phyloP scores from a whole-genome alignment of 371 early-diverging fungal species.

The Mortierella sp. region DNA sequence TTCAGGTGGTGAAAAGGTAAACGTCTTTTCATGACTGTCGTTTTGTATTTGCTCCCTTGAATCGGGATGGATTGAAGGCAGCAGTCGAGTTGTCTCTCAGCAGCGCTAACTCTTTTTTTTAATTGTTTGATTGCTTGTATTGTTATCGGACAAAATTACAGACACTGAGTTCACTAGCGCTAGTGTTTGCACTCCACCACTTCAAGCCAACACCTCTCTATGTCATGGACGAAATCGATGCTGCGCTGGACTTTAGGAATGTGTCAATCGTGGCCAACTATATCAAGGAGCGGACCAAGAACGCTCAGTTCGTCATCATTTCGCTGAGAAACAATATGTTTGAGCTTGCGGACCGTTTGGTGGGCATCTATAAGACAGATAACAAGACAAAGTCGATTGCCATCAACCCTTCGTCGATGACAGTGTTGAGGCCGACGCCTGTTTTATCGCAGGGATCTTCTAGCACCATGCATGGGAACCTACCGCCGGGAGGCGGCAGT shows the following conservation, averaged over 20 bases:
- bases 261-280: constrained; percentile 99
- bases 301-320: constrained; percentile 99
- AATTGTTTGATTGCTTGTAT: background rate
- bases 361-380: constrained; percentile 99
- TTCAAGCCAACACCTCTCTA: constrained; percentile 99
- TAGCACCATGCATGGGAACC: too few relatives aligned
- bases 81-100: too few relatives aligned
- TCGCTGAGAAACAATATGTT: constrained; percentile 99
- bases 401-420: constrained; percentile 50
- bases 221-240: constrained; percentile 99
- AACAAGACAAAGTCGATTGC: constrained; percentile 64
- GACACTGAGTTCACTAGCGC: constrained; percentile 97
- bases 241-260: constrained; percentile 99
- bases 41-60: background rate
- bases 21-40: background rate
- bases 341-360: constrained; percentile 97
- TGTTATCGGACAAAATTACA: constrained; percentile 27
- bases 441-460: background rate
- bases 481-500: too few relatives aligned
- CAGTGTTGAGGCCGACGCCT: constrained; percentile 33
- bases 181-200: constrained; percentile 99
- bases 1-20: constrained; percentile 99
- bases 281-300: constrained; percentile 97
- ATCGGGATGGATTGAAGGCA: background rate
- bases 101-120: background rate